Conservation (phyloP, 2,329 filamentous ascomycete genomes). For the Coniochaeta sp. region DNA sequence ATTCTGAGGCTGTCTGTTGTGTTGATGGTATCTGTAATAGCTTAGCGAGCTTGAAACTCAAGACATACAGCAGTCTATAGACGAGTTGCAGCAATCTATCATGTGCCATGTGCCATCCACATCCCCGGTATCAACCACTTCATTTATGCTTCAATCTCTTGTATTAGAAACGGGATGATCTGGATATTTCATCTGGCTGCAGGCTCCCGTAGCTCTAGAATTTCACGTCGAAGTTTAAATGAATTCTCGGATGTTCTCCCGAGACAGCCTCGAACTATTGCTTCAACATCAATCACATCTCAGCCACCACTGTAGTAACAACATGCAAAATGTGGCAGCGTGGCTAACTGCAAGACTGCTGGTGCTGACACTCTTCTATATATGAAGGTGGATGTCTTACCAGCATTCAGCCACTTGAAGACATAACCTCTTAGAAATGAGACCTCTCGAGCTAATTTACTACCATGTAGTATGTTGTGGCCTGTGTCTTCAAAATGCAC, state of each 20-base stretch:
- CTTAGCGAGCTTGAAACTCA: background rate
- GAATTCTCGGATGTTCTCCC: background rate
- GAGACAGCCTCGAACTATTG: background rate
- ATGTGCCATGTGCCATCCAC: background rate
- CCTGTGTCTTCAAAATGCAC: background rate
- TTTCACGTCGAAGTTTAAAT: background rate
- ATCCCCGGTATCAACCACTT: background rate
- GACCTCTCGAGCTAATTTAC: background rate
- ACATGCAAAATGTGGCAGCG: background rate
- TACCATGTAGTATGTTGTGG: background rate
- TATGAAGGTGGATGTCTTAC: background rate
- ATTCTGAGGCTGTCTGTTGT: background rate
- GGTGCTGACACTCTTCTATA: background rate
- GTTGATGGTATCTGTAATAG: background rate
- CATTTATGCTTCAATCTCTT: background rate
- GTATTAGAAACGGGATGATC: background rate
- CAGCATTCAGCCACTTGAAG: background rate
- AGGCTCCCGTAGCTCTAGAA: background rate
- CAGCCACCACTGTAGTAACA: background rate
- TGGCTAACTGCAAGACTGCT: background rate
- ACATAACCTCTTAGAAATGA: background rate
- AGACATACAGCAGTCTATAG: background rate
- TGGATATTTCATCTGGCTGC: background rate
- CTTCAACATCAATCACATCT: background rate
- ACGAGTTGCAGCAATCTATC: background rate